Percentiles rank a stretch among this genome's conserved stretches.
phyloP scores from a whole-genome alignment of 495 filamentous ascomycete species.

The Penicillium herquei region DNA sequence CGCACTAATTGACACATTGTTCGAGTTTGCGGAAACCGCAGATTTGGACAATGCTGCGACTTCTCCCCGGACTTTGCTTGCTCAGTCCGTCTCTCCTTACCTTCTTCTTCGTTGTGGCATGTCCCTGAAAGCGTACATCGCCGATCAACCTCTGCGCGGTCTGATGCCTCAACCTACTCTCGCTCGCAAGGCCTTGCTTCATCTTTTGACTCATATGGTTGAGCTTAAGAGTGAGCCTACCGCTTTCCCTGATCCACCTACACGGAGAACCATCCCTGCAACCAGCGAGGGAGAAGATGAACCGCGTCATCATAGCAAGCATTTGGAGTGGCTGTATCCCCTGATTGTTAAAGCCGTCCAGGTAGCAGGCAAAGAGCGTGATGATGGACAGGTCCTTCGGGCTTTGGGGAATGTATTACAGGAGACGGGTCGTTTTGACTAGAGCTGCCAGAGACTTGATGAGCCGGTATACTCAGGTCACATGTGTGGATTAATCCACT shows the following conservation, averaged over 20 bases:
- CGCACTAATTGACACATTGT: constrained; percentile 75
- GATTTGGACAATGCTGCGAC: constrained; percentile 2
- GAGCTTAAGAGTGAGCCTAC: constrained; percentile 66
- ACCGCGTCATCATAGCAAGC: constrained; percentile 52
- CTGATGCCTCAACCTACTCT: constrained; percentile 86
- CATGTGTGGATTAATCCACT: too few relatives aligned
- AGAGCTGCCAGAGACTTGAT: not conserved
- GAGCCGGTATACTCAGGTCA: too few relatives aligned
- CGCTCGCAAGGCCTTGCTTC: constrained; percentile 74
- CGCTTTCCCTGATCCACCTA: constrained; percentile 64
- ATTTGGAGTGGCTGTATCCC: constrained; percentile 79
- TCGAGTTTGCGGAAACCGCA: constrained; percentile 52
- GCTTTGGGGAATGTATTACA: constrained; percentile 65
- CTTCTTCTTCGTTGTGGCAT: constrained; percentile 80
- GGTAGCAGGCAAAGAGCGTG: constrained; percentile 61
- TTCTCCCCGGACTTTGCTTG: constrained; percentile 55
- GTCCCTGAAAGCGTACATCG: constrained; percentile 76
- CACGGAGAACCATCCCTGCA: constrained; percentile 41
- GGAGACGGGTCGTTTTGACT: constrained; percentile 55
- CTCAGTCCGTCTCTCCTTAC: constrained; percentile 76
- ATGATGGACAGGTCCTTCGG: constrained; percentile 57
- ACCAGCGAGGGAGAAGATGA: constrained; percentile 8
- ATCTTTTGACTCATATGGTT: constrained; percentile 64
- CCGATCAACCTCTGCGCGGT: constrained; percentile 89
- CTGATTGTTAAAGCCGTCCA: constrained; percentile 69